These are phyloP conservation scores for Alisma plantagoaquatica DNA, from an alignment of 106 monocot species.

Conservation along the genomic window DNA sequence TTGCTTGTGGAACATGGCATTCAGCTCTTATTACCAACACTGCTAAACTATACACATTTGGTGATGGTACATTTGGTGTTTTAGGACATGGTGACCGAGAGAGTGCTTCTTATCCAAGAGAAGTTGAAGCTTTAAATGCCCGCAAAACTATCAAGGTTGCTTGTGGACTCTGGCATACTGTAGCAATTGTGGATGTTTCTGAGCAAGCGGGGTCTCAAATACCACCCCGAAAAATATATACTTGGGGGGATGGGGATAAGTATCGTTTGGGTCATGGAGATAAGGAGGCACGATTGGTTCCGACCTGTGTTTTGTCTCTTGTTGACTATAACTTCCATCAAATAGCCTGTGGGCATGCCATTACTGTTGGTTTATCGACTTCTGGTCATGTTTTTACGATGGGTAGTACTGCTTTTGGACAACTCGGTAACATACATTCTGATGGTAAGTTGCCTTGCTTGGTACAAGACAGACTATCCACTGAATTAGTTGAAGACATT, in stretches of 20 bases:
- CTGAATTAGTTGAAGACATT: conserved; percentile 55
- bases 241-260: conserved; percentile 74
- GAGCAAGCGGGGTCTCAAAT: conserved; percentile 25
- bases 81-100: conserved; percentile 21
- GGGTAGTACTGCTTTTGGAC: conserved; percentile 51
- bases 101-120: conserved; percentile 31
- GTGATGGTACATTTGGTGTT: not conserved
- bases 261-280: conserved; percentile 58
- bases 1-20: not conserved
- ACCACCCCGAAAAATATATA: conserved; percentile 42
- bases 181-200: conserved; percentile 28
- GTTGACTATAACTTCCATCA: conserved; percentile 49
- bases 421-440: conserved; percentile 48
- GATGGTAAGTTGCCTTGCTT: conserved; percentile 56
- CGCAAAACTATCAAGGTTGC: conserved; percentile 16
- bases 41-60: conserved; percentile 8
- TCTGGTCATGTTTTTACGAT: conserved; percentile 56
- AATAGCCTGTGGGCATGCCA: conserved; percentile 53
- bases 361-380: conserved; percentile 51
- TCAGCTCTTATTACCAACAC: not conserved
- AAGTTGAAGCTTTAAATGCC: conserved; percentile 38
- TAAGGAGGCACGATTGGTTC: conserved; percentile 42
- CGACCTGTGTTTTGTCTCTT: conserved; percentile 47
- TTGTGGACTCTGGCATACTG: not conserved
- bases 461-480: conserved; percentile 38